These are phyloP conservation scores for Cicer arietinum DNA, from an alignment of 306 rosid genomes.

Conservation along the genomic window DNA sequence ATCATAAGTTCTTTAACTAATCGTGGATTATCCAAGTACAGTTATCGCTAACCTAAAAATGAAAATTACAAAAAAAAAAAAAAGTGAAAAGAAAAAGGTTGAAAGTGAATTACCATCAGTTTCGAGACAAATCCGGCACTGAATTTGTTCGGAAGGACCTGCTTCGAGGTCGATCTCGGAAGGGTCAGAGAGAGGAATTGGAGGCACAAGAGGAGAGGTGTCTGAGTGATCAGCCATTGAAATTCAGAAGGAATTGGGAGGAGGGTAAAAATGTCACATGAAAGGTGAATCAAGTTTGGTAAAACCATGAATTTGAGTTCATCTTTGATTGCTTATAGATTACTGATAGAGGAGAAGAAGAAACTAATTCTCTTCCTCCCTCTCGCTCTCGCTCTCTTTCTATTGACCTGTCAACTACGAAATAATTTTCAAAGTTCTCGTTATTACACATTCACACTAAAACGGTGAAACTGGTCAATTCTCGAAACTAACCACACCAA, in stretches of 20 bases:
- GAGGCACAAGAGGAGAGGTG: constrained; percentile 79
- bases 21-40: background rate
- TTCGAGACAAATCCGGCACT: constrained; percentile 98
- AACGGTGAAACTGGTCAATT: constrained; percentile 16
- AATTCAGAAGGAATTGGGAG: background rate
- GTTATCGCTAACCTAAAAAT: constrained; percentile 39
- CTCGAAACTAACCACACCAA: constrained; percentile 18
- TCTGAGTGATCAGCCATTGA: constrained; percentile 84
- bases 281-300: constrained; percentile 3
- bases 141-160: constrained; percentile 94
- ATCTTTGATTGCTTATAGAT: background rate
- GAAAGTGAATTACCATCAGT: constrained; percentile 71
- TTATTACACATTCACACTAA: background rate
- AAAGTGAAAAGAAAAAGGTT: background rate
- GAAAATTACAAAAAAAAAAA: background rate
- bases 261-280: constrained; percentile 31
- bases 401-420: constrained; percentile 15
- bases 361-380: constrained; percentile 31
- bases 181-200: constrained; percentile 61
- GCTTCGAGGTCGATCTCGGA: constrained; percentile 96
- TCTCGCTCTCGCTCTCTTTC: constrained; percentile 12
- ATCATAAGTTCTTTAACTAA: background rate
- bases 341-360: constrained; percentile 38
- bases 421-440: constrained; percentile 29
- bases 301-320: constrained; percentile 39